Conservation (phyloP, 169 alveolate species). For the Eimeria falciformis region DNA sequence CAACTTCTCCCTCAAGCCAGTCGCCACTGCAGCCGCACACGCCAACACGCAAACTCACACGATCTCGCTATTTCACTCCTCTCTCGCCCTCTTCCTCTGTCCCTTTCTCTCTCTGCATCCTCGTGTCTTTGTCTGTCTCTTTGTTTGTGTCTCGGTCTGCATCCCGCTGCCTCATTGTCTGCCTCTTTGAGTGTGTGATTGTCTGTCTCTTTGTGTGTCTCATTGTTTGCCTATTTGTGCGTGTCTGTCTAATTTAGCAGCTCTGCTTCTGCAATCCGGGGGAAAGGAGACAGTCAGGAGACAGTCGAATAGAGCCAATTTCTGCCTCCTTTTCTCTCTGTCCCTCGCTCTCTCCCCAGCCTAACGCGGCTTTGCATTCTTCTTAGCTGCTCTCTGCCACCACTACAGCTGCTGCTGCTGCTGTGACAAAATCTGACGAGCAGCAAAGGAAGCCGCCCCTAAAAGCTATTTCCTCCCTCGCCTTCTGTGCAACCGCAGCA, state of each 20-base stretch:
- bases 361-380: background rate
- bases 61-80: too few relatives aligned
- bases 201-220: too few relatives aligned
- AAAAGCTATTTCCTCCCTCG: background rate
- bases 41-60: background rate
- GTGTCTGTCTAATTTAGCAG: too few relatives aligned
- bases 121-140: background rate
- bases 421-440: background rate
- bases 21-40: slow-evolving; percentile 73
- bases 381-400: too few relatives aligned
- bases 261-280: too few relatives aligned
- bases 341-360: background rate
- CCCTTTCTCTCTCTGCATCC: background rate
- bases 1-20: slow-evolving; percentile 69
- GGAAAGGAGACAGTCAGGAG: too few relatives aligned
- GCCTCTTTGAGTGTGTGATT: too few relatives aligned
- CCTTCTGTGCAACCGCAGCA: background rate
- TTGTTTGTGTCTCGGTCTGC: background rate
- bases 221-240: too few relatives aligned
- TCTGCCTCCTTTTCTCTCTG: too few relatives aligned
- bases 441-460: background rate
- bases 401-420: background rate
- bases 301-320: too few relatives aligned
- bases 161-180: background rate
- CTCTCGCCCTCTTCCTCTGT: too few relatives aligned